Percentiles rank a stretch among this genome's conserved stretches.
Conservation (phyloP, 148 eudicot genomes). For the Vaccinium vitisidaea region DNA sequence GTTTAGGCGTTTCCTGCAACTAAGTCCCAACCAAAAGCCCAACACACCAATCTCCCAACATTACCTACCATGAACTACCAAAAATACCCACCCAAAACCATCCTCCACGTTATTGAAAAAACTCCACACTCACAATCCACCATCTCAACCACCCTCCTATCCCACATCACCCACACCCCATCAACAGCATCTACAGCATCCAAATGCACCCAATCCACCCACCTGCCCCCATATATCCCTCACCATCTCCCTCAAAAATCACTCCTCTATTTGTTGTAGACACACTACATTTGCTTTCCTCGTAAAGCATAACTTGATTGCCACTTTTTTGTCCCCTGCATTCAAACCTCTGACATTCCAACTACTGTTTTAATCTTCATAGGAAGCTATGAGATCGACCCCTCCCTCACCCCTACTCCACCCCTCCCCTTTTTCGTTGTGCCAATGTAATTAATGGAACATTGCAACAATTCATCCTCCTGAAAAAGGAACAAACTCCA, state of each 20-base stretch:
- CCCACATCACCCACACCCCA: not conserved
- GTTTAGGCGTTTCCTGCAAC: not conserved
- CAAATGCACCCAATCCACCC: not conserved
- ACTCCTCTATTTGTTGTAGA: not conserved
- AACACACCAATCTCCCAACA: not conserved
- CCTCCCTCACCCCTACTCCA: not conserved
- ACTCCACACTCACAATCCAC: not conserved
- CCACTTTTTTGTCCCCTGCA: not conserved
- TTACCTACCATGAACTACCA: not conserved
- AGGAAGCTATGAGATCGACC: not conserved
- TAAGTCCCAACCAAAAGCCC: not conserved
- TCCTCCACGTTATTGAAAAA: not conserved
- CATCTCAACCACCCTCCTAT: not conserved
- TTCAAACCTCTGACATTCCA: not conserved
- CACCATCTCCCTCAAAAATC: not conserved
- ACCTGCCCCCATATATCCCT: not conserved
- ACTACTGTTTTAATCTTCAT: not conserved
- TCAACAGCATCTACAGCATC: not conserved
- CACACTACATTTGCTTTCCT: not conserved
- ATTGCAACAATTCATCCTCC: not conserved
- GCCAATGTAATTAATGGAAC: not conserved
- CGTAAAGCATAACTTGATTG: not conserved
- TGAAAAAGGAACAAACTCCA: not conserved
- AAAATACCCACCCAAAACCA: not conserved
- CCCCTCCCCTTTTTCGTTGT: not conserved